Percentiles rank a stretch among this genome's conserved stretches.
These are phyloP conservation scores for Podaxis pistillaris DNA, from an alignment of 768 basidiomycete genomes.

Conservation along the genomic window DNA sequence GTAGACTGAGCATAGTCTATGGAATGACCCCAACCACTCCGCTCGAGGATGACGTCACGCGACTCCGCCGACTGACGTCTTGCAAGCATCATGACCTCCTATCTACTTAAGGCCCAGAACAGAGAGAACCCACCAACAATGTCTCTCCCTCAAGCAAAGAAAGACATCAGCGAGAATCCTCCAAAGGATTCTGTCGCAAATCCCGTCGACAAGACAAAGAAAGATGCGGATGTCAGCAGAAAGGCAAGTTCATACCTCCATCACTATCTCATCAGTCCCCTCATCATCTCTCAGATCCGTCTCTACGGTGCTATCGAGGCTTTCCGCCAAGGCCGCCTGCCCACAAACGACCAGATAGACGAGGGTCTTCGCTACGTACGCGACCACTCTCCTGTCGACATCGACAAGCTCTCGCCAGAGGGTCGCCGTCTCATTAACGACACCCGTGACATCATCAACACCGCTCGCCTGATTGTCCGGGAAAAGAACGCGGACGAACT, in stretches of 20 bases:
- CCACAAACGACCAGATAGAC: constrained; percentile 81
- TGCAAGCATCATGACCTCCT: not conserved
- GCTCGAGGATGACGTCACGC: constrained; percentile 5
- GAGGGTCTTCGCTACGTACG: constrained; percentile 65
- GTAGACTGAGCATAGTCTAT: too few species aligned
- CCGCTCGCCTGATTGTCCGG: constrained; percentile 64
- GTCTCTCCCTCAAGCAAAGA: constrained; percentile 64
- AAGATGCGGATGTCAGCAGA: constrained; percentile 76
- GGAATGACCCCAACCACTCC: too few species aligned
- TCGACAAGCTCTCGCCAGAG: constrained; percentile 67
- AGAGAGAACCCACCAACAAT: constrained; percentile 31
- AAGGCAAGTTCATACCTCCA: constrained; percentile 42
- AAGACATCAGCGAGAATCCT: constrained; percentile 63
- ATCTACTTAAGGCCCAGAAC: constrained; percentile 1
- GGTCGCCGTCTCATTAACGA: constrained; percentile 79
- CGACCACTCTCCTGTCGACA: constrained; percentile 54
- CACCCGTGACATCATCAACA: constrained; percentile 75
- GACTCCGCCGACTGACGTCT: not conserved
- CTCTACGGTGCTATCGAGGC: constrained; percentile 82
- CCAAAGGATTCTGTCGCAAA: constrained; percentile 57
- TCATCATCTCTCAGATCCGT: constrained; percentile 45
- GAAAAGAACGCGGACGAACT: constrained; percentile 91
- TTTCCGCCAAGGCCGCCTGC: constrained; percentile 75
- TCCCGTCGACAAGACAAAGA: constrained; percentile 57
- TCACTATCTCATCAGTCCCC: not conserved